phyloP scores from a whole-genome alignment of 1,284 basidiomycete genomes.

The Amylostereum chailletii region DNA sequence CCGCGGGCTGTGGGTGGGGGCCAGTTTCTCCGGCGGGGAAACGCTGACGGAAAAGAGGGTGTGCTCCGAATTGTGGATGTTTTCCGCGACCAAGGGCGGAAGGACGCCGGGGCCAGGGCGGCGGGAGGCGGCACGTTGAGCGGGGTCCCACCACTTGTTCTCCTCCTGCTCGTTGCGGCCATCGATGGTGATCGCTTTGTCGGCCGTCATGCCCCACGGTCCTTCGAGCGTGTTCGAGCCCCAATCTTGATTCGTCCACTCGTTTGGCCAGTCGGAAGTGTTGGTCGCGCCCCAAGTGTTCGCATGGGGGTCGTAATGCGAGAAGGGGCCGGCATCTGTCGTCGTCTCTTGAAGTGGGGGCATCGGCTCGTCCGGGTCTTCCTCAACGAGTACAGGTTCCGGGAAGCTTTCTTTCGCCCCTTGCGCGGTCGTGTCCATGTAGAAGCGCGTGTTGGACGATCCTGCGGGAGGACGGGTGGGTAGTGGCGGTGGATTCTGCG shows the following conservation, averaged over 20 bases:
- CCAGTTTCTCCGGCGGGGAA: conserved; percentile 24
- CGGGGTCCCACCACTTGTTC: conserved; percentile 55
- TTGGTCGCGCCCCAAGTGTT: not conserved
- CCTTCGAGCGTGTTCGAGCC: conserved; percentile 17
- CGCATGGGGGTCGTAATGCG: not conserved
- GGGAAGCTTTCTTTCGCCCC: conserved; percentile 16
- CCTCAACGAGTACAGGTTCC: conserved; percentile 36
- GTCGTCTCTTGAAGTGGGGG: not conserved
- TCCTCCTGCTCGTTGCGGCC: conserved; percentile 52
- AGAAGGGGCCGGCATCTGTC: no score
- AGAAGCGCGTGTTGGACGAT: conserved; percentile 21
- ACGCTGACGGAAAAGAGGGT: conserved; percentile 55
- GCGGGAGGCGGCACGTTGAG: conserved; percentile 27
- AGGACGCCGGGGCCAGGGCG: conserved; percentile 64
- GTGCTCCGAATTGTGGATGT: conserved; percentile 62
- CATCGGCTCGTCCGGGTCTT: conserved; percentile 24
- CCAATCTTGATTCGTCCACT: conserved; percentile 14
- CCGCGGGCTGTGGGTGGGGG: conserved; percentile 10
- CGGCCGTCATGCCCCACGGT: conserved; percentile 15
- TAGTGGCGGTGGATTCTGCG: conserved; percentile 11
- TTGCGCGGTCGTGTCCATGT: conserved; percentile 12
- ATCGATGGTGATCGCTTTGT: conserved; percentile 35
- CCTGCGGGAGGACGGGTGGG: conserved; percentile 14
- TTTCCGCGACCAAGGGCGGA: conserved; percentile 53
- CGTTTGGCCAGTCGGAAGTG: conserved; percentile 11